Base-by-base conservation (phyloP, 2,329 filamentous ascomycete species). In the Raffaelea ambrosiae region DNA sequence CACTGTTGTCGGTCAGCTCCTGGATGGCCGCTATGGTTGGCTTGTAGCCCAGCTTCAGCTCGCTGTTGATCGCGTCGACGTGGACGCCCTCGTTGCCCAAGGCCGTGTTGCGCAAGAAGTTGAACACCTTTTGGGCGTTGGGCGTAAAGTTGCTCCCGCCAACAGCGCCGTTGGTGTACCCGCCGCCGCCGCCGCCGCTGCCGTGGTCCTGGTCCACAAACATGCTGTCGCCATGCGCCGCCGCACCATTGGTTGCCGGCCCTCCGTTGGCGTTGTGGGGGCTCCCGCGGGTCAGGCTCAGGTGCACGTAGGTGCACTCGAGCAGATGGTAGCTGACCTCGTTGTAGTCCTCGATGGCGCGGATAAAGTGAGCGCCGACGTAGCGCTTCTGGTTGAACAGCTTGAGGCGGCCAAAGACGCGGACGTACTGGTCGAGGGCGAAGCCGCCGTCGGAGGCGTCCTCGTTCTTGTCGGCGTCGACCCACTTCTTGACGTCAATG, bases 311-410 rank as follows among this genome's bases (percentile, higher is more conserved):
- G 5, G 89, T 87, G 22, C 88, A 84, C 69, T 98, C 91, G 46
- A 98, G 80, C 55, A 96, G 68, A 67, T 97, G 93, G 64, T 88
- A 95, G 62, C 84, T 85, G 63, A 97, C 78, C 73, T 98, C 93
- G 70, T 98, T 95, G 70, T 84, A 84, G 65, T 96, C 86, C 48
- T 76, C 71, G 47, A 97, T 72, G 4, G 86, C 82, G 47, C 89
- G 83, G 54, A 98, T 83, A 58, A 86, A 79, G 65, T 90, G 84
- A 39, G 88, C 85, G 53, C 78, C 82, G 47, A 98, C 76, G 64
- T 89, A 84, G 53, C 84, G 78, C 71, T 90, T 93, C 66, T 85
- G 85, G 63, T 84, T 84, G 69, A 94, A 94, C 47, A 75, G 77
- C 69, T 89, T 93, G 59, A 97, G 72, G 48, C 84, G 82, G 51